Evolutionary conservation across 257 asterid species (phyloP), one percentile per base, ranked within the genome.

Genomic region (Solanum verrucosum): DNA sequence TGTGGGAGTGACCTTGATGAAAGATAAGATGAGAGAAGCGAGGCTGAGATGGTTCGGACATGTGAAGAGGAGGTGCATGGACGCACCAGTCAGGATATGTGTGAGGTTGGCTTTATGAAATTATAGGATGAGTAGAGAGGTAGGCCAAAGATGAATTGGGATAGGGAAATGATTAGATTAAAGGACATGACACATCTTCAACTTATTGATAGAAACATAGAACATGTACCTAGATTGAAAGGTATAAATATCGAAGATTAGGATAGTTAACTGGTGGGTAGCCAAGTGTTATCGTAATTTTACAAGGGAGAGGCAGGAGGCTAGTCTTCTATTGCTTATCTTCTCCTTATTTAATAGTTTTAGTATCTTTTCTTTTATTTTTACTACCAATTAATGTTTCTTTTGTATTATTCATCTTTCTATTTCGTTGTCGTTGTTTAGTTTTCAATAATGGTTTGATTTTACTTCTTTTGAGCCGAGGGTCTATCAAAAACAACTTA

Each of bases 21-120:
- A 3, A 12, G 9, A 68, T 18, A 15, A 70, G 23, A 70, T 70
- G 23, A 25, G 9, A 25, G 10, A 25, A 67, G 2, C 2, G 9
- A 67, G 9, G 1, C 0, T 27, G 20, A 25, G 20, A 5, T 67
- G 1, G 8, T 25, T 27, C 35, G 0, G 0, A 6, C 13, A 31
- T 70, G n/a, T 29, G 38, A 29, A 70, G 23, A 70, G 38, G 23
- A 29, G 23, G 37, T 70, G 38, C 4, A 70, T 8, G 6, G 6
- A 70, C 1, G 11, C 38, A 70, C 11, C 23, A 7, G 0, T 14
- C 9, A 6, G 10, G 38, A 29, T 34, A 1, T 13, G 21, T 29
- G 75, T 3, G 23, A 5, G 21, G 21, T 27, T 12, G 33, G 18
- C 15, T 6, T 14, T 68, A 68, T 8, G 3, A 29, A 18, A 29